phyloP scores from a whole-genome alignment of 441 rosid genomes.

The Theobroma grandiflorum region DNA sequence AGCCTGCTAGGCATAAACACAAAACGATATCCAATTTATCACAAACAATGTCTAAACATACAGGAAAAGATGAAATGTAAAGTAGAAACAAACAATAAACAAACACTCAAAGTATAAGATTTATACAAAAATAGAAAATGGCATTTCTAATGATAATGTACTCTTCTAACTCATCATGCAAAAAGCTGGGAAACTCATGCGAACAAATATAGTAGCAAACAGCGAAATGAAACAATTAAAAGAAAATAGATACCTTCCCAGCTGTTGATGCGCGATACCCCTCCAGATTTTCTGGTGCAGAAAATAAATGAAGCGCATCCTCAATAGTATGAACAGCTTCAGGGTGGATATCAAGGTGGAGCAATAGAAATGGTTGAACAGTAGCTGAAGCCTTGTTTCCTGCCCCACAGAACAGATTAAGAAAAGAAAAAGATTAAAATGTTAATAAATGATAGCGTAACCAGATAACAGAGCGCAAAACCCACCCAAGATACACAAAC shows the following conservation, averaged over 20 bases:
- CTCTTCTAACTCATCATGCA: no score
- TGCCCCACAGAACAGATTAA: slow-evolving; percentile 34
- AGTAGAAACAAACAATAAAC: neutral
- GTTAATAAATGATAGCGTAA: neutral
- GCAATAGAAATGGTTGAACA: slow-evolving; percentile 82
- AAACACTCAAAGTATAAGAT: neutral
- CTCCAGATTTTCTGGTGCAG: slow-evolving; percentile 86
- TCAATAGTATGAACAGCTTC: slow-evolving; percentile 77
- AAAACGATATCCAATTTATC: neutral
- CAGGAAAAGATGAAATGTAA: neutral
- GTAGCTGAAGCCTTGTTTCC: slow-evolving; percentile 90
- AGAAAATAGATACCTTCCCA: slow-evolving; percentile 69
- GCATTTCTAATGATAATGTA: no score
- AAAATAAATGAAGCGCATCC: slow-evolving; percentile 85
- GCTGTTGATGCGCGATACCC: slow-evolving; percentile 79
- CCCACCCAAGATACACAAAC: neutral
- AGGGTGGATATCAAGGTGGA: slow-evolving; percentile 86
- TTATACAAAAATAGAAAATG: neutral
- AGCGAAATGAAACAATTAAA: slow-evolving; percentile 13
- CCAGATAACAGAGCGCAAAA: neutral
- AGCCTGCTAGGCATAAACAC: slow-evolving; percentile 50
- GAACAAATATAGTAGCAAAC: neutral
- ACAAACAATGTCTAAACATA: slow-evolving; percentile 8
- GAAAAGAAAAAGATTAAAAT: slow-evolving; percentile 10
- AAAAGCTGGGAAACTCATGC: no score